phyloP scores from a whole-genome alignment of 2,329 filamentous ascomycete genomes.

The Rhynchosporium secalis region DNA sequence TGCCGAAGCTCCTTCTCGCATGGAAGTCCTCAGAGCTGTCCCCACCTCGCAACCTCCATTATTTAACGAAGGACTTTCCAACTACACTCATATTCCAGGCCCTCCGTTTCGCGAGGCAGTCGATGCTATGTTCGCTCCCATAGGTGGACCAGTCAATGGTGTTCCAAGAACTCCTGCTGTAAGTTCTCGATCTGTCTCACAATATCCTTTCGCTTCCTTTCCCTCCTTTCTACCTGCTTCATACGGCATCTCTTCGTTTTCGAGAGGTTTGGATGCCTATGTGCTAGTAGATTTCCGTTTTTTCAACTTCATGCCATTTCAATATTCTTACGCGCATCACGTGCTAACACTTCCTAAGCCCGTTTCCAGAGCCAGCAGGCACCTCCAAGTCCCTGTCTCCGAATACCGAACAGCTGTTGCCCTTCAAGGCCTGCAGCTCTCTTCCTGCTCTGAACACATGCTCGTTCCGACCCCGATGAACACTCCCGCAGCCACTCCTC shows the following conservation, averaged over 20 bases:
- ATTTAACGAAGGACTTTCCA: background rate
- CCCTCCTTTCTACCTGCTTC: background rate
- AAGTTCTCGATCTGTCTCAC: background rate
- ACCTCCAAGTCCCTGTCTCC: background rate
- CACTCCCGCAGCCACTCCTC: conserved; percentile 2
- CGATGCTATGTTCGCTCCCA: background rate
- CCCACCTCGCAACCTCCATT: conserved; percentile 10
- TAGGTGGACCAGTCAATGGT: background rate
- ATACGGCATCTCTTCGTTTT: background rate
- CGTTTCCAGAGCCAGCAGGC: background rate
- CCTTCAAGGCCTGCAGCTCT: conserved; percentile 1
- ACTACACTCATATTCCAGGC: background rate
- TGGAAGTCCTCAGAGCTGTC: background rate
- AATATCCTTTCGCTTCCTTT: background rate
- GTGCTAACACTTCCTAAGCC: conserved; percentile 1
- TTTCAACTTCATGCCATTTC: background rate
- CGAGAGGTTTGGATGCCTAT: too few species aligned
- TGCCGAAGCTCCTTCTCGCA: conserved; percentile 7
- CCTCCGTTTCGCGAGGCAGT: background rate
- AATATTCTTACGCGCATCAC: background rate
- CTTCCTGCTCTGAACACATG: conserved; percentile 1
- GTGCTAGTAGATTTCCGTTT: too few species aligned
- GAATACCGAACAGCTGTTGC: background rate
- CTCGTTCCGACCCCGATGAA: conserved; percentile 2
- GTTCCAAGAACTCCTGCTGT: background rate